A percentile compares a stretch with the other conserved stretches of the same genome.
Conservation (phyloP, 2,329 filamentous ascomycete species). For the Furcasterigmium furcatum region DNA sequence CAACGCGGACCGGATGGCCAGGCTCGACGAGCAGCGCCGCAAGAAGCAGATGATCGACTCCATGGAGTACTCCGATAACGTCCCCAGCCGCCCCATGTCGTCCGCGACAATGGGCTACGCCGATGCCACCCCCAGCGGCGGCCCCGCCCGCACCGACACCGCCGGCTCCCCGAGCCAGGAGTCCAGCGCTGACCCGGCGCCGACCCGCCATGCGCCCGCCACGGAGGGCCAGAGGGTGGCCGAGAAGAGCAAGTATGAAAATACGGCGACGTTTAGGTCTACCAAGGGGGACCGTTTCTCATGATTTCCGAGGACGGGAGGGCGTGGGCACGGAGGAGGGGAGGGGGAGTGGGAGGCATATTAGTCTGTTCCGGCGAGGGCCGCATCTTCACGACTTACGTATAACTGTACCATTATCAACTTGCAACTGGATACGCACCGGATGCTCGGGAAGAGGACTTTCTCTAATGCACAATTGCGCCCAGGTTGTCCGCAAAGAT, state of each 20-base stretch:
- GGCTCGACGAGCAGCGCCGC: constrained; percentile 63
- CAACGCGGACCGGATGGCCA: constrained; percentile 79
- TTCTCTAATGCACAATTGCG: too few species aligned
- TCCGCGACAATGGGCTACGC: constrained; percentile 31
- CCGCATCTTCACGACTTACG: too few species aligned
- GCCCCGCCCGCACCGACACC: constrained; percentile 55
- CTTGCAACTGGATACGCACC: too few species aligned
- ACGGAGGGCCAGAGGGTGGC: constrained; percentile 62
- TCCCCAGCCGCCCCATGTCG: constrained; percentile 27
- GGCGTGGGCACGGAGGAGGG: neutral
- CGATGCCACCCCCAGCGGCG: constrained; percentile 29
- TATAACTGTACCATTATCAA: too few species aligned
- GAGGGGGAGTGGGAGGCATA: too few species aligned
- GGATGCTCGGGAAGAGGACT: too few species aligned
- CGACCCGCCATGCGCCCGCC: constrained; percentile 75
- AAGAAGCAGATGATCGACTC: constrained; percentile 58
- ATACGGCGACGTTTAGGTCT: constrained; percentile 69
- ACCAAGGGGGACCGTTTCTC: constrained; percentile 86
- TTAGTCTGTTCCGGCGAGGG: too few species aligned
- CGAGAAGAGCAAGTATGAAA: constrained; percentile 91
- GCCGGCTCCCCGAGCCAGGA: constrained; percentile 67
- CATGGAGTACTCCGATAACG: constrained; percentile 45
- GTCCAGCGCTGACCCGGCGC: constrained; percentile 75
- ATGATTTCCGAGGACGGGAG: constrained; percentile 20
- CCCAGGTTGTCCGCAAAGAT: too few species aligned